These are phyloP conservation scores for Rhynchosporium agropyri DNA, from an alignment of 2,329 filamentous ascomycete species.

Conservation along the genomic window DNA sequence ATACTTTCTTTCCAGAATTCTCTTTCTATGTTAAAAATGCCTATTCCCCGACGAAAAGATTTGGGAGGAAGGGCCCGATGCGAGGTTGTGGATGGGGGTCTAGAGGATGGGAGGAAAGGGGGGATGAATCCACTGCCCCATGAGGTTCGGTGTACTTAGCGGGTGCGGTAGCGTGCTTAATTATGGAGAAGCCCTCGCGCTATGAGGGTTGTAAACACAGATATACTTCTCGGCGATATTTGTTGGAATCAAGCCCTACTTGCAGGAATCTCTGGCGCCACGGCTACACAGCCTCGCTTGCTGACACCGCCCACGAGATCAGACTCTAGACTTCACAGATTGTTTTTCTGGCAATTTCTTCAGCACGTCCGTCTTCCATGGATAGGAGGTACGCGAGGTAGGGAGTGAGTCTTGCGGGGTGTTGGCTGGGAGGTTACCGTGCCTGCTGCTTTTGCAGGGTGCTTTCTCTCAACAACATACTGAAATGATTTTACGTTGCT, in stretches of 20 bases:
- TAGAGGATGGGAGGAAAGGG: neutral
- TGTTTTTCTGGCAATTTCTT: neutral
- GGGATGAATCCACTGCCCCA: neutral
- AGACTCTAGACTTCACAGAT: neutral
- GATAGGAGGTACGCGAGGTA: neutral
- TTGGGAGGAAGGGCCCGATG: neutral
- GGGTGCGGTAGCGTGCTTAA: neutral
- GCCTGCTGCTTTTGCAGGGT: neutral
- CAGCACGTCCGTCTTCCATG: neutral
- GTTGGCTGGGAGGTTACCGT: neutral
- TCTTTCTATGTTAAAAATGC: neutral
- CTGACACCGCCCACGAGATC: neutral
- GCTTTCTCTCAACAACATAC: neutral
- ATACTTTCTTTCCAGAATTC: neutral
- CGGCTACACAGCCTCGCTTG: neutral
- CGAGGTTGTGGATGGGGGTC: neutral
- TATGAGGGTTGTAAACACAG: neutral
- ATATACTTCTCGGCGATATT: no score
- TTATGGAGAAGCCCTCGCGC: neutral
- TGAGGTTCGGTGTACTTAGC: neutral
- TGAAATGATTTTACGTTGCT: neutral
- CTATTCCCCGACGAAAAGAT: neutral
- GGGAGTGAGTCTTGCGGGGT: neutral
- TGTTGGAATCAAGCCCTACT: neutral
- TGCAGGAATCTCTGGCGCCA: neutral